phyloP scores from a whole-genome alignment of 768 basidiomycete genomes.

The Chlorophyllum brunneum region DNA sequence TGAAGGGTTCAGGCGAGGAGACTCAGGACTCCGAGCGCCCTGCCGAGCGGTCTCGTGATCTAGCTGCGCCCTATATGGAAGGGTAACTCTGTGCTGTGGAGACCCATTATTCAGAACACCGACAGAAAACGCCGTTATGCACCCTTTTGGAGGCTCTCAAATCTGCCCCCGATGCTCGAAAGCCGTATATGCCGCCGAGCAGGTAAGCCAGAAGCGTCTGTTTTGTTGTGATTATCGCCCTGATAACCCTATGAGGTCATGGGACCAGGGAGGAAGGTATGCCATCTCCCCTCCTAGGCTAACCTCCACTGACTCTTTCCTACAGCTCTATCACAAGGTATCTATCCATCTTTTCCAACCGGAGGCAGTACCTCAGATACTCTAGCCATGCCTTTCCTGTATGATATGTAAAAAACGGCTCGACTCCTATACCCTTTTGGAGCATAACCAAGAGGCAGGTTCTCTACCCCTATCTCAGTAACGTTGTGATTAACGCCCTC shows the following conservation, averaged over 20 bases:
- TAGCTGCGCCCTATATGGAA: neutral
- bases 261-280: slow-evolving; percentile 86
- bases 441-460: slow-evolving; percentile 79
- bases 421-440: slow-evolving; percentile 71
- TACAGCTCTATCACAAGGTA: slow-evolving; percentile 78
- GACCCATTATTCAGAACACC: neutral
- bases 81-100: neutral
- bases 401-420: slow-evolving; percentile 72
- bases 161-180: slow-evolving; percentile 72
- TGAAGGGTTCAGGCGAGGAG: too few relatives aligned
- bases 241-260: slow-evolving; percentile 48
- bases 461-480: slow-evolving; percentile 4
- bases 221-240: neutral
- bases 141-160: slow-evolving; percentile 60
- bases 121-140: slow-evolving; percentile 40
- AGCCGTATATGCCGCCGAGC: slow-evolving; percentile 84
- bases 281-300: slow-evolving; percentile 17
- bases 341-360: neutral
- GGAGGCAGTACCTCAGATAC: neutral
- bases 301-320: slow-evolving; percentile 1
- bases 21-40: too few relatives aligned
- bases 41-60: too few relatives aligned
- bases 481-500: neutral
- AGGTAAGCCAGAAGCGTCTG: slow-evolving; percentile 41
- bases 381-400: slow-evolving; percentile 77